Conservation (phyloP, 257 asterid genomes). For the Anisodus acutangulus region DNA sequence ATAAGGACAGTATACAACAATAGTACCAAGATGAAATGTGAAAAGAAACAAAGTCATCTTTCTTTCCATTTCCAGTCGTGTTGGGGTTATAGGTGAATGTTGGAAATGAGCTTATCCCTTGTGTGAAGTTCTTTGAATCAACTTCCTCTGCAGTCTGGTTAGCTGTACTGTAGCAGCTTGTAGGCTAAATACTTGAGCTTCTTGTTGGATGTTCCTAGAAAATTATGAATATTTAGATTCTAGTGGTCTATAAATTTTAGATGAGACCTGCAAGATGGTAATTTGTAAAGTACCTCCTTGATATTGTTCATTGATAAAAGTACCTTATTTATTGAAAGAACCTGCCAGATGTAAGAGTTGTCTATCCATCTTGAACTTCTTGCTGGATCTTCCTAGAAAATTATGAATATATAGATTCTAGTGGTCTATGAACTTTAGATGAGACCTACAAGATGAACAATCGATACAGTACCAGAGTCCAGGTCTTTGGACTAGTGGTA, state of each 20-base stretch:
- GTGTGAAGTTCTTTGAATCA: background rate
- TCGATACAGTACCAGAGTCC: background rate
- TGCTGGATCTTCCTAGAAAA: constrained; percentile 22
- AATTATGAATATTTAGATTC: constrained; percentile 15
- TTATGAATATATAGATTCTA: background rate
- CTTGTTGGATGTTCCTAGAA: constrained; percentile 13
- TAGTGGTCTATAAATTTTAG: background rate
- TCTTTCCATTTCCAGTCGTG: background rate
- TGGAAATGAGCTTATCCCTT: background rate
- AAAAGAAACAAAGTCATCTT: background rate
- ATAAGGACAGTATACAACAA: background rate
- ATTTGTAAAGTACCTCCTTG: background rate
- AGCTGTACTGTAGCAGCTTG: background rate
- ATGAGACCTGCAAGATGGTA: background rate
- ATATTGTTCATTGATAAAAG: background rate
- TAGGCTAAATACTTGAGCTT: constrained; percentile 7
- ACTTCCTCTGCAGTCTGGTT: constrained; percentile 9
- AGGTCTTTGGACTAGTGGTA: background rate
- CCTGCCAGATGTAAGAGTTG: background rate
- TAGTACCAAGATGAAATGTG: background rate
- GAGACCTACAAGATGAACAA: background rate
- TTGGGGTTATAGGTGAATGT: constrained; percentile 6
- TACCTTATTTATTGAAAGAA: background rate
- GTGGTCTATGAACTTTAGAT: background rate
- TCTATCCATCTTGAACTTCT: background rate